These are phyloP conservation scores for Colletotrichum sp. DNA, from an alignment of 2,329 filamentous ascomycete species.

Conservation along the genomic window DNA sequence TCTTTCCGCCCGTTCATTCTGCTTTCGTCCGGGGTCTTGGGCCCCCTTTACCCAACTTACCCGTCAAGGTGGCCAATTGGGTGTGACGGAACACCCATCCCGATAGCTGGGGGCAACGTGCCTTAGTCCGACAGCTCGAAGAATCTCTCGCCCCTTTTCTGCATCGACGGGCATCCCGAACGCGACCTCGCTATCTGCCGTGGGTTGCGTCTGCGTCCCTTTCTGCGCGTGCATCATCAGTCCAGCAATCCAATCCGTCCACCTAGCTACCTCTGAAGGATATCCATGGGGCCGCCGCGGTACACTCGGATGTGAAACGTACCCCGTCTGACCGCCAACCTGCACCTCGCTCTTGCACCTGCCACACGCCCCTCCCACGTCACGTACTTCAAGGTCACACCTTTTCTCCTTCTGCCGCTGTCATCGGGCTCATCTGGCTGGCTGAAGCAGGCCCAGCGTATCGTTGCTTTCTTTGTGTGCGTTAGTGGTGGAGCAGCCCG, in stretches of 20 bases:
- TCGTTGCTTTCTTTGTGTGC: background rate
- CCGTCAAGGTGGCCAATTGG: conserved; percentile 11
- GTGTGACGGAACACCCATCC: background rate
- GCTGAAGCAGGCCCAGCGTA: background rate
- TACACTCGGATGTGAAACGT: conserved; percentile 7
- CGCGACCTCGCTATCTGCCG: background rate
- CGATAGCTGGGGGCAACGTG: background rate
- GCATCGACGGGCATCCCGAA: background rate
- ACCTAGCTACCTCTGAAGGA: background rate
- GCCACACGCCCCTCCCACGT: background rate
- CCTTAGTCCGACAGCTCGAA: background rate
- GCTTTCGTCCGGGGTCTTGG: background rate
- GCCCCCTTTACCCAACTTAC: background rate
- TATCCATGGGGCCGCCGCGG: background rate
- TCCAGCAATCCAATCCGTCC: background rate
- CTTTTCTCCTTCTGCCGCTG: background rate
- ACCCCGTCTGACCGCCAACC: background rate
- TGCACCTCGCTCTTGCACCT: background rate
- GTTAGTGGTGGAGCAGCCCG: background rate
- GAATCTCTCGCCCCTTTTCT: conserved; percentile 2
- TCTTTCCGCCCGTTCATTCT: background rate
- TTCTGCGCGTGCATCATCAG: background rate
- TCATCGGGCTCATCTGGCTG: background rate
- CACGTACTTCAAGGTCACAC: background rate
- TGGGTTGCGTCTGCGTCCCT: background rate